Conservation (phyloP, 441 rosid species). For the Bocquillonia castaneifolia region DNA sequence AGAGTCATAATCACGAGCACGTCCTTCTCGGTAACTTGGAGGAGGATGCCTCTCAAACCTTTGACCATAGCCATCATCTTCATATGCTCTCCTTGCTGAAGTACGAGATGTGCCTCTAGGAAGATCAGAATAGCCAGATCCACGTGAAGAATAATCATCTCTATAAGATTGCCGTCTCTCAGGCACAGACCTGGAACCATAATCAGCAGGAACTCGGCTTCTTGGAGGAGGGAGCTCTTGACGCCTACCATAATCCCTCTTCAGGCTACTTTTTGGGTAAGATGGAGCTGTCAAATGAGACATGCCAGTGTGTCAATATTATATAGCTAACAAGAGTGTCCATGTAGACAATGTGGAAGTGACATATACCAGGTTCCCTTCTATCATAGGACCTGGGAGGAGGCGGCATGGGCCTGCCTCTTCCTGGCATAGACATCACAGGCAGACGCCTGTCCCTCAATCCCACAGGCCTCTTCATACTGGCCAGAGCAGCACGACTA, state of each 20-base stretch:
- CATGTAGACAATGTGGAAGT: slow-evolving; percentile 11
- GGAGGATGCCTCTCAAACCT: slow-evolving; percentile 81
- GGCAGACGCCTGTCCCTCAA: slow-evolving; percentile 76
- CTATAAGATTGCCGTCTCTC: slow-evolving; percentile 73
- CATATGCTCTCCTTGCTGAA: slow-evolving; percentile 70
- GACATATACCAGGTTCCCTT: slow-evolving; percentile 67
- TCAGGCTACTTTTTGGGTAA: slow-evolving; percentile 66
- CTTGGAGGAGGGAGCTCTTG: slow-evolving; percentile 82
- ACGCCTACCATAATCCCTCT: slow-evolving; percentile 72
- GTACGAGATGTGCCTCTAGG: slow-evolving; percentile 60
- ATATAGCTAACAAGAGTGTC: slow-evolving; percentile 6
- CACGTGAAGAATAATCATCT: slow-evolving; percentile 72
- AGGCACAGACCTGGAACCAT: slow-evolving; percentile 62
- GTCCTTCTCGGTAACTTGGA: slow-evolving; percentile 68
- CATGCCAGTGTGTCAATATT: background rate
- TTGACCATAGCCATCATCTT: slow-evolving; percentile 67
- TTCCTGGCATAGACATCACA: slow-evolving; percentile 56
- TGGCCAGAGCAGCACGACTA: slow-evolving; percentile 48
- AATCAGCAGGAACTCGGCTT: slow-evolving; percentile 65
- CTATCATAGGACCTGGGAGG: slow-evolving; percentile 79
- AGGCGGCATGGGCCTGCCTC: slow-evolving; percentile 57
- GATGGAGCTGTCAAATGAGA: slow-evolving; percentile 45
- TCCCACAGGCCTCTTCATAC: slow-evolving; percentile 51
- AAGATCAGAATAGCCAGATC: slow-evolving; percentile 65
- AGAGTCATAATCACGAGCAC: slow-evolving; percentile 75